These are phyloP conservation scores for Phaseolus lunatus DNA, from an alignment of 306 rosid genomes.

Conservation along the genomic window DNA sequence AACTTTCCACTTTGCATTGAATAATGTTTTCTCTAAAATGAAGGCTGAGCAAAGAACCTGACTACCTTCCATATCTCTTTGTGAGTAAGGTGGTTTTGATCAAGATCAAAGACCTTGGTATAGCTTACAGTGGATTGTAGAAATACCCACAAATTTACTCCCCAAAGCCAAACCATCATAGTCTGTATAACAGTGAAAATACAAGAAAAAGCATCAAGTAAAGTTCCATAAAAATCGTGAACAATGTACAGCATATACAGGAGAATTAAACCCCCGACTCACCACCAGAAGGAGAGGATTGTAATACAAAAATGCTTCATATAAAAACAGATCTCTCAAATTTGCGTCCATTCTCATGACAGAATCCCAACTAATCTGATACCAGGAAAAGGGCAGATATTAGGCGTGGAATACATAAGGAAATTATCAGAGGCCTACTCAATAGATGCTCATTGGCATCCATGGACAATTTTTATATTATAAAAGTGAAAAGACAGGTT, in stretches of 20 bases:
- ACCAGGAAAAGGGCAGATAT: conserved; percentile 31
- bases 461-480: conserved; percentile 1
- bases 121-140: conserved; percentile 72
- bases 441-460: conserved; percentile 15
- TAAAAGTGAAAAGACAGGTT: conserved; percentile 36
- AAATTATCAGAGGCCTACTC: conserved; percentile 8
- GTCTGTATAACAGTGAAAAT: conserved; percentile 62
- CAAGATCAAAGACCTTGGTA: conserved; percentile 87
- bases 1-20: conserved; percentile 23
- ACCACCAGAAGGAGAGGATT: conserved; percentile 97
- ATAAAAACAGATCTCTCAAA: conserved; percentile 82
- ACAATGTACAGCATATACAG: conserved; percentile 11
- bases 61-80: conserved; percentile 96
- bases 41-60: conserved; percentile 44
- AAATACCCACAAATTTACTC: conserved; percentile 88
- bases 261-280: conserved; percentile 48
- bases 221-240: conserved; percentile 13
- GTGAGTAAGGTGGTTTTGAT: conserved; percentile 91
- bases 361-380: conserved; percentile 96
- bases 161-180: conserved; percentile 99
- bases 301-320: conserved; percentile 94
- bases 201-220: conserved; percentile 43
- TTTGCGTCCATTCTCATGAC: conserved; percentile 98
- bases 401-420: conserved; percentile 16
- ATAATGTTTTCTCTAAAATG: conserved; percentile 27